Percentiles rank a stretch among this genome's conserved stretches.
Evolutionary conservation across 306 rosid species (phyloP).

Genomic region (Cicer bijugum): DNA sequence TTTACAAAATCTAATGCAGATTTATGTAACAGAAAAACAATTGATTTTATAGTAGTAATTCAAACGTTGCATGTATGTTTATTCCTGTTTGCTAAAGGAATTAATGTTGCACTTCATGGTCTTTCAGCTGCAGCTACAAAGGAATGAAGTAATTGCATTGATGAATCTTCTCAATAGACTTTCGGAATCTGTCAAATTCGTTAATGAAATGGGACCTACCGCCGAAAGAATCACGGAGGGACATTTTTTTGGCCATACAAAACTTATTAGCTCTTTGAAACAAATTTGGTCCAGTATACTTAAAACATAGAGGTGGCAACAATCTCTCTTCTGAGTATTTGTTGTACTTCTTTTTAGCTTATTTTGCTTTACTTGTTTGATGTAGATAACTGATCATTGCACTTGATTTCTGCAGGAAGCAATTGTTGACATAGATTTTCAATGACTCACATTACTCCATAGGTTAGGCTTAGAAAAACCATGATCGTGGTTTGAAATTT

Average conservation of each 20-base stretch:
- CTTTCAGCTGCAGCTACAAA: slow-evolving; percentile 79
- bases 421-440: slow-evolving; percentile 30
- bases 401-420: slow-evolving; percentile 44
- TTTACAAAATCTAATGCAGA: no score
- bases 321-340: slow-evolving; percentile 17
- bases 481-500: slow-evolving; percentile 37
- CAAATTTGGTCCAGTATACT: slow-evolving; percentile 55
- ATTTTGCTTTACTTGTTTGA: slow-evolving; percentile 2
- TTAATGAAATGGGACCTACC: slow-evolving; percentile 71
- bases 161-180: slow-evolving; percentile 88
- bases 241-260: slow-evolving; percentile 46
- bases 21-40: no score
- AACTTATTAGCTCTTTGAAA: slow-evolving; percentile 50
- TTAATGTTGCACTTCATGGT: slow-evolving; percentile 37
- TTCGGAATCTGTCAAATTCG: slow-evolving; percentile 76
- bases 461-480: slow-evolving; percentile 48
- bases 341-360: not conserved
- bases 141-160: slow-evolving; percentile 94
- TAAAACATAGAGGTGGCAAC: slow-evolving; percentile 47
- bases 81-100: not conserved
- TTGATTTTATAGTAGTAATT: no score
- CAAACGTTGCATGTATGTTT: not conserved
- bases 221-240: slow-evolving; percentile 59
- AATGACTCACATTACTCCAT: slow-evolving; percentile 20
- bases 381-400: slow-evolving; percentile 27